Evolutionary conservation across 2,329 filamentous ascomycete genomes (phyloP).

Genomic region (Aspergillus amoenus): DNA sequence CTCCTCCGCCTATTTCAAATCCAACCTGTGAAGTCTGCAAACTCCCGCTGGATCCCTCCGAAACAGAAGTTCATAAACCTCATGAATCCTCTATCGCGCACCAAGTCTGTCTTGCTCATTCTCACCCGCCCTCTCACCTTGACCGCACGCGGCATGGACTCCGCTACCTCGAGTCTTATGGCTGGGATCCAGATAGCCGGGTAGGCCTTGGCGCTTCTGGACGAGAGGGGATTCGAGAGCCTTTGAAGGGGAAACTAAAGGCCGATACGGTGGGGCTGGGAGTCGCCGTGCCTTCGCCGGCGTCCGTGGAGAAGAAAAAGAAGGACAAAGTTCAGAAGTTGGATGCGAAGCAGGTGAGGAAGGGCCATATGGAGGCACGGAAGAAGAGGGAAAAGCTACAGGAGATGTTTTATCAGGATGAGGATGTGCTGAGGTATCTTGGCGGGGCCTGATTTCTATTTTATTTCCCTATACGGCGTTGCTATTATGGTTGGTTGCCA

Average conservation of each 20-base stretch:
- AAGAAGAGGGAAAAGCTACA: conserved; percentile 64
- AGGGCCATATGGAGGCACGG: conserved; percentile 61
- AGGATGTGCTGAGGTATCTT: conserved; percentile 76
- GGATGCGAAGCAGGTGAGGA: conserved; percentile 69
- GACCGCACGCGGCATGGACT: conserved; percentile 58
- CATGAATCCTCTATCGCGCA: conserved; percentile 57
- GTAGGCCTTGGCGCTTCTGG: conserved; percentile 69
- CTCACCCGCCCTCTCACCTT: conserved; percentile 58
- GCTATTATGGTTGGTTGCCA: background rate
- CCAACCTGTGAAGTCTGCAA: conserved; percentile 57
- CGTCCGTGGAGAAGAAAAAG: conserved; percentile 26
- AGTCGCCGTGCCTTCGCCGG: conserved; percentile 30
- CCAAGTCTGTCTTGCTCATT: conserved; percentile 57
- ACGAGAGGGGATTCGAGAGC: conserved; percentile 68
- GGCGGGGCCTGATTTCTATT: conserved; percentile 34
- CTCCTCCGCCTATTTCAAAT: conserved; percentile 3
- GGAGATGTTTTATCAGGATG: conserved; percentile 69
- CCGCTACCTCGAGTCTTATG: conserved; percentile 56
- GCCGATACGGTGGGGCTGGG: conserved; percentile 75
- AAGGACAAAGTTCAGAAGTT: conserved; percentile 50
- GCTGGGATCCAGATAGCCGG: conserved; percentile 62
- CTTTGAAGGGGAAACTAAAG: conserved; percentile 71
- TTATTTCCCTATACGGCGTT: background rate
- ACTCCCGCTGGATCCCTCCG: conserved; percentile 49
- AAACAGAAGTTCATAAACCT: conserved; percentile 10